Conservation (phyloP, 1,284 basidiomycete species). For the Filobasidium uniguttulatum region DNA sequence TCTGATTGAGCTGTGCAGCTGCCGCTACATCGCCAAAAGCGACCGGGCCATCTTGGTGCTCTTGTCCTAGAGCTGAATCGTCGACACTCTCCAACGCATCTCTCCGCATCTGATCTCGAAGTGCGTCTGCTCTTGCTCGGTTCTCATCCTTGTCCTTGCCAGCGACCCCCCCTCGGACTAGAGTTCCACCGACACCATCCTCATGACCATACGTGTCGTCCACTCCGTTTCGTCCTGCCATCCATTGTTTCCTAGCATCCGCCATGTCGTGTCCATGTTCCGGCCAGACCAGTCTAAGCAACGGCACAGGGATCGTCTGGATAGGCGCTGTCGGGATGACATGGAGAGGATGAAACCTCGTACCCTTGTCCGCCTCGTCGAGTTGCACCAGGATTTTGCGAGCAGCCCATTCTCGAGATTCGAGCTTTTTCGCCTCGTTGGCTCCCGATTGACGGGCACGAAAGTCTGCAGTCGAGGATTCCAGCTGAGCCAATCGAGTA, state of each 20-base stretch:
- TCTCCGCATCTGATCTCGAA: slow-evolving; percentile 30
- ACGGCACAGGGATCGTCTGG: slow-evolving; percentile 24
- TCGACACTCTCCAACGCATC: slow-evolving; percentile 28
- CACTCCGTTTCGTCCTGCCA: not conserved
- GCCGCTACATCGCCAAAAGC: not conserved
- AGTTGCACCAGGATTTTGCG: slow-evolving; percentile 24
- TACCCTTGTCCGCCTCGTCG: slow-evolving; percentile 24
- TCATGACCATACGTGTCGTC: not conserved
- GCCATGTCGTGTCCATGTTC: slow-evolving; percentile 2
- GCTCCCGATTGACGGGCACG: slow-evolving; percentile 24
- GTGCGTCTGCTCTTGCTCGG: slow-evolving; percentile 24
- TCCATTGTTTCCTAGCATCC: not conserved
- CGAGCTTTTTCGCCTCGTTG: slow-evolving; percentile 21
- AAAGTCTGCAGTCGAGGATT: slow-evolving; percentile 25
- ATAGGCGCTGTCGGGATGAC: slow-evolving; percentile 26
- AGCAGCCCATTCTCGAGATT: slow-evolving; percentile 25
- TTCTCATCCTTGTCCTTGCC: slow-evolving; percentile 14
- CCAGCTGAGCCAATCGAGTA: slow-evolving; percentile 21
- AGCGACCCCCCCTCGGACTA: not conserved
- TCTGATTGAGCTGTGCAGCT: not conserved
- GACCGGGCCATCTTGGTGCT: slow-evolving; percentile 10
- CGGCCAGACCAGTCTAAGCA: slow-evolving; percentile 29
- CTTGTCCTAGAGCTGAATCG: slow-evolving; percentile 13
- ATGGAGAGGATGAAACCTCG: slow-evolving; percentile 36
- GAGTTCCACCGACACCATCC: not conserved